Conservation (phyloP, 345 rosid species). For the Gynandropsis gynandra region DNA sequence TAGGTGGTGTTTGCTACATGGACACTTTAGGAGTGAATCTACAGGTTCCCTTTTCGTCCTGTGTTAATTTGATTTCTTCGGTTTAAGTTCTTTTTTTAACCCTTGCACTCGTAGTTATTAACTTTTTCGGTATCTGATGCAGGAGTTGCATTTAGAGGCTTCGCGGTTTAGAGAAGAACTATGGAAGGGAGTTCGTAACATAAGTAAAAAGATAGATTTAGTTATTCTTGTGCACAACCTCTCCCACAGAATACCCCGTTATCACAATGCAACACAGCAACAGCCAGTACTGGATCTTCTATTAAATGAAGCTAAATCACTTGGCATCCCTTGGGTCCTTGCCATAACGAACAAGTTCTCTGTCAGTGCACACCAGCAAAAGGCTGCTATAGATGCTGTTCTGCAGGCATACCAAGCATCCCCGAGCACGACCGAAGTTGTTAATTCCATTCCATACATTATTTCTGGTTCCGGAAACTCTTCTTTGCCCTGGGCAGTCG, state of each 20-base stretch:
- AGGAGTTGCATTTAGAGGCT: conserved; percentile 68
- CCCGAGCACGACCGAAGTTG: conserved; percentile 52
- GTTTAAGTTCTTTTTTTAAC: neutral
- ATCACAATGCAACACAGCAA: conserved; percentile 39
- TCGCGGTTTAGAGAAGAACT: conserved; percentile 80
- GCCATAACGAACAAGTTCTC: conserved; percentile 95
- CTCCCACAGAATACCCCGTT: conserved; percentile 79
- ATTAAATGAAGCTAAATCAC: conserved; percentile 82
- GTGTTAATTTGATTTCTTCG: conserved; percentile 6
- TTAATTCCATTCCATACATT: conserved; percentile 87
- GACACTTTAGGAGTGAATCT: conserved; percentile 75
- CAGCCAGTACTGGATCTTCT: conserved; percentile 77
- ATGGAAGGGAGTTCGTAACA: conserved; percentile 80
- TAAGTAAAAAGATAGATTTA: conserved; percentile 72
- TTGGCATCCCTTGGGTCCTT: conserved; percentile 94
- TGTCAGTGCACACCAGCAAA: conserved; percentile 96
- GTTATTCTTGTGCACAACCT: conserved; percentile 88
- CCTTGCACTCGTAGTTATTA: neutral
- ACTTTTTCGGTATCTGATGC: conserved; percentile 16
- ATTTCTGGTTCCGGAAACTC: conserved; percentile 63
- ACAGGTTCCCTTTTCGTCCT: conserved; percentile 45
- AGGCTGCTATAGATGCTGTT: conserved; percentile 63
- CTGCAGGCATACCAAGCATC: conserved; percentile 72
- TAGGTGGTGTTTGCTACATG: conserved; percentile 77
- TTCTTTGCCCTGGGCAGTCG: conserved; percentile 64